Percentiles rank a stretch among this genome's conserved stretches.
Evolutionary conservation across 2,329 filamentous ascomycete species (phyloP).

Genomic region (Xylaria sp.): DNA sequence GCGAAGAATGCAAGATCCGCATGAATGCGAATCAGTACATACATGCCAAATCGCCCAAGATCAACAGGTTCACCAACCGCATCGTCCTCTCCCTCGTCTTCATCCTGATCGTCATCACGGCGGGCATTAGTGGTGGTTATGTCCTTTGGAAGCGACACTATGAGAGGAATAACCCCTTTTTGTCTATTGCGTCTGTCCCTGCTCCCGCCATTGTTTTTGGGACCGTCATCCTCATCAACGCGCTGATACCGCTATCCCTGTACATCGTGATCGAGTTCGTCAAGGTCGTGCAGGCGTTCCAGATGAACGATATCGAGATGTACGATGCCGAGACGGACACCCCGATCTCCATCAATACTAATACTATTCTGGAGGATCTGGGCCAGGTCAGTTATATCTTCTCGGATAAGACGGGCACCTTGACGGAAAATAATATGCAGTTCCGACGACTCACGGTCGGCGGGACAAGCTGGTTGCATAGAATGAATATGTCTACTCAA

Average conservation of each 20-base stretch:
- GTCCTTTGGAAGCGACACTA: conserved; percentile 64
- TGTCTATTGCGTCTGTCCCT: conserved; percentile 61
- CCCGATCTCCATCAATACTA: conserved; percentile 83
- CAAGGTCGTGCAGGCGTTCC: conserved; percentile 70
- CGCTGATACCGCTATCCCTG: conserved; percentile 82
- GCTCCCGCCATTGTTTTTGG: conserved; percentile 79
- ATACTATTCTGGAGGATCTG: conserved; percentile 90
- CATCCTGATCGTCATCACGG: conserved; percentile 71
- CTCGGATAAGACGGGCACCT: conserved; percentile 88
- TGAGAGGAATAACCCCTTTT: conserved; percentile 70
- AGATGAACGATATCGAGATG: conserved; percentile 82
- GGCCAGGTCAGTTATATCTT: conserved; percentile 88
- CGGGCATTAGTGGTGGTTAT: conserved; percentile 82
- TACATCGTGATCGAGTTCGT: conserved; percentile 89
- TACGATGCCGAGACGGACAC: conserved; percentile 81
- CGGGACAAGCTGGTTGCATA: conserved; percentile 83
- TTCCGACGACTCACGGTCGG: conserved; percentile 89
- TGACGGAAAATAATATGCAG: conserved; percentile 94
- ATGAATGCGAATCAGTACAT: conserved; percentile 91
- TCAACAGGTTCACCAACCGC: conserved; percentile 71
- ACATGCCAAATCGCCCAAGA: conserved; percentile 71
- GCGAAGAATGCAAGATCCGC: conserved; percentile 85
- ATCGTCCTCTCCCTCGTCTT: conserved; percentile 76
- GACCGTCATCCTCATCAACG: conserved; percentile 95
- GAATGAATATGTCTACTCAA: conserved; percentile 54